Percentiles rank a stretch among this genome's conserved stretches.
Evolutionary conservation across 352 stramenopile genomes (phyloP).

Genomic region (Phytophthora quininea): DNA sequence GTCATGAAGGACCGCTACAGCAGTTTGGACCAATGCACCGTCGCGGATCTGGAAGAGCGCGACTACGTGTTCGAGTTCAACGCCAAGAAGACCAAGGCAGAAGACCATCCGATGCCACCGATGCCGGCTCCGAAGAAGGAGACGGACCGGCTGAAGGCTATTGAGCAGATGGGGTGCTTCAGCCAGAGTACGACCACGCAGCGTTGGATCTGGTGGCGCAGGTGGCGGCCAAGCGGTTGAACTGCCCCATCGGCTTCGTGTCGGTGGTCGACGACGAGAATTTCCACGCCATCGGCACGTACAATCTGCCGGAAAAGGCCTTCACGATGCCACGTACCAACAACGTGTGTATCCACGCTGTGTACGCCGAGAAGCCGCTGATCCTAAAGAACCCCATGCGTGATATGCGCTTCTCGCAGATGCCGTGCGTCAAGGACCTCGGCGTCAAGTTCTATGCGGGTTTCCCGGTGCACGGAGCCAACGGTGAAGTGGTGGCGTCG

Average conservation of each 20-base stretch:
- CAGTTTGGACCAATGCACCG: conserved; percentile 18
- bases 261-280: conserved; percentile 58
- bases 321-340: conserved; percentile 45
- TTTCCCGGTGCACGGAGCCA: conserved; percentile 54
- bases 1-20: conserved; percentile 39
- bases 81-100: conserved; percentile 23
- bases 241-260: conserved; percentile 67
- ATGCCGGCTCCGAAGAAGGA: conserved; percentile 51
- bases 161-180: conserved; percentile 51
- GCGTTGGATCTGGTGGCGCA: conserved; percentile 66
- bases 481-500: conserved; percentile 60
- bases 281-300: conserved; percentile 60
- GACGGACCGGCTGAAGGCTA: conserved; percentile 40
- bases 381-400: conserved; percentile 71
- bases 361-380: conserved; percentile 69
- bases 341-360: conserved; percentile 58
- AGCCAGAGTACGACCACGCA: conserved; percentile 46
- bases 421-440: conserved; percentile 50
- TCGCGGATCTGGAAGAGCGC: conserved; percentile 35
- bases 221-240: conserved; percentile 61
- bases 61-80: conserved; percentile 64
- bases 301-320: conserved; percentile 40
- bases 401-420: conserved; percentile 73
- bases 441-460: conserved; percentile 78
- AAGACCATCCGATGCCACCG: conserved; percentile 55